Evolutionary conservation across 1,284 basidiomycete genomes (phyloP).

Genomic region (Anthracocystis panici-leucophaei): DNA sequence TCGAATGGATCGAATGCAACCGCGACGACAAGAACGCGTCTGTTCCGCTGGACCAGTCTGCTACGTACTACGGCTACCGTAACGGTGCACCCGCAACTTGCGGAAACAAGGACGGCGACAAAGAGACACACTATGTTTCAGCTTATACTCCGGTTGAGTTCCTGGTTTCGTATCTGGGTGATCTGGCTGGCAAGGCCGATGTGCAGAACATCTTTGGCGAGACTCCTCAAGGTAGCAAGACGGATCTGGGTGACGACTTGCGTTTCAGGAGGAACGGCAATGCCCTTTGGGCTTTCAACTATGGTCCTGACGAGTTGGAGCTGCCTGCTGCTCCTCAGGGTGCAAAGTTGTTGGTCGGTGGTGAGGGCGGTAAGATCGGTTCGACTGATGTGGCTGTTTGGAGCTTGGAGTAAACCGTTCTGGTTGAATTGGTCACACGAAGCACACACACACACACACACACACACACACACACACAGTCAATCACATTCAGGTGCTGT

Average conservation of each 20-base stretch:
- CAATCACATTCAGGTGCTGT: neutral
- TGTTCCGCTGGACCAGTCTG: conserved; percentile 23
- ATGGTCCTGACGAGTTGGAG: conserved; percentile 38
- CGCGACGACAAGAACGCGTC: conserved; percentile 40
- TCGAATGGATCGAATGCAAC: conserved; percentile 55
- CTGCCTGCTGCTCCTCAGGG: conserved; percentile 36
- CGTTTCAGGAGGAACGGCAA: conserved; percentile 47
- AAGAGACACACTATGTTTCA: conserved; percentile 49
- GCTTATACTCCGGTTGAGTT: conserved; percentile 46
- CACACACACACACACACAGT: too few species aligned
- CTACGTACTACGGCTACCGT: conserved; percentile 45
- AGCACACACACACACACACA: too few species aligned
- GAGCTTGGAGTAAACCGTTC: conserved; percentile 20
- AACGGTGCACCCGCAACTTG: conserved; percentile 45
- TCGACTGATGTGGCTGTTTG: conserved; percentile 38
- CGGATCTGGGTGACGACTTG: conserved; percentile 42
- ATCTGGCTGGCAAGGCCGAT: conserved; percentile 22
- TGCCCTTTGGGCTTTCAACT: conserved; percentile 55
- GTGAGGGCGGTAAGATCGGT: conserved; percentile 29
- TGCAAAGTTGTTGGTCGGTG: conserved; percentile 35
- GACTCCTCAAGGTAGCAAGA: conserved; percentile 12
- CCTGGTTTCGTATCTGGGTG: conserved; percentile 43
- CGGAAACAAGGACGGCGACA: conserved; percentile 35
- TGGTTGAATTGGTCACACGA: neutral
- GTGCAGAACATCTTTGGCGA: conserved; percentile 39